Percentiles rank a stretch among this genome's conserved stretches.
Evolutionary conservation across 2,329 filamentous ascomycete species (phyloP).

Genomic region (Ceratocystis cubensis): DNA sequence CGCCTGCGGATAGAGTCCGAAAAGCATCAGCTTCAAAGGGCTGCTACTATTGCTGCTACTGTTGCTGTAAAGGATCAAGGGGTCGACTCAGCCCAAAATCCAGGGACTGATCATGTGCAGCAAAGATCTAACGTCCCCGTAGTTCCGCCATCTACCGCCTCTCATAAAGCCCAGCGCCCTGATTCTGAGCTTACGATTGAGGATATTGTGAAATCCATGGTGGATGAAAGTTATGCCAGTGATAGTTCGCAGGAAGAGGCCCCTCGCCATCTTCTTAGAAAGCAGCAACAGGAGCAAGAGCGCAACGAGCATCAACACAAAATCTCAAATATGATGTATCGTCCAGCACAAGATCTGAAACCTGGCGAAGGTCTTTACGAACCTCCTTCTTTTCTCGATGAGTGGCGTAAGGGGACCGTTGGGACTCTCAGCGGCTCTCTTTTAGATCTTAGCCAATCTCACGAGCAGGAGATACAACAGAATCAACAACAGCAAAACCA

Average conservation of each 20-base stretch:
- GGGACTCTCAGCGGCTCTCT: slow-evolving; percentile 47
- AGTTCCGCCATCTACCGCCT: not conserved
- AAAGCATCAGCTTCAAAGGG: slow-evolving; percentile 24
- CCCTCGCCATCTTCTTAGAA: slow-evolving; percentile 11
- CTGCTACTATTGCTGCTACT: slow-evolving; percentile 7
- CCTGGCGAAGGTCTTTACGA: slow-evolving; percentile 47
- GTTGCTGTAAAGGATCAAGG: slow-evolving; percentile 5
- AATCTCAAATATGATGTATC: slow-evolving; percentile 17
- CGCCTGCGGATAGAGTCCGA: slow-evolving; percentile 34
- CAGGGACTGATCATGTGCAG: not conserved
- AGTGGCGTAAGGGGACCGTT: slow-evolving; percentile 58
- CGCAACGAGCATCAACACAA: slow-evolving; percentile 15
- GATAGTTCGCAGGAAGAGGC: slow-evolving; percentile 19
- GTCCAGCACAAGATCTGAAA: slow-evolving; percentile 12
- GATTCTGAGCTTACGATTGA: slow-evolving; percentile 22
- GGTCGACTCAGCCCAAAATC: not conserved
- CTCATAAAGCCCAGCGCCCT: slow-evolving; percentile 11
- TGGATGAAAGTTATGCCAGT: slow-evolving; percentile 16
- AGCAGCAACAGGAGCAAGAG: slow-evolving; percentile 14
- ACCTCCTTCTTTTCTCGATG: slow-evolving; percentile 49
- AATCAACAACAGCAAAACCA: slow-evolving; percentile 5
- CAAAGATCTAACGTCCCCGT: not conserved
- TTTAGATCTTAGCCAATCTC: slow-evolving; percentile 42
- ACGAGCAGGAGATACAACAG: slow-evolving; percentile 17
- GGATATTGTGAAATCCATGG: slow-evolving; percentile 18